phyloP scores from a whole-genome alignment of 768 basidiomycete genomes.

The Lactarius indigo region DNA sequence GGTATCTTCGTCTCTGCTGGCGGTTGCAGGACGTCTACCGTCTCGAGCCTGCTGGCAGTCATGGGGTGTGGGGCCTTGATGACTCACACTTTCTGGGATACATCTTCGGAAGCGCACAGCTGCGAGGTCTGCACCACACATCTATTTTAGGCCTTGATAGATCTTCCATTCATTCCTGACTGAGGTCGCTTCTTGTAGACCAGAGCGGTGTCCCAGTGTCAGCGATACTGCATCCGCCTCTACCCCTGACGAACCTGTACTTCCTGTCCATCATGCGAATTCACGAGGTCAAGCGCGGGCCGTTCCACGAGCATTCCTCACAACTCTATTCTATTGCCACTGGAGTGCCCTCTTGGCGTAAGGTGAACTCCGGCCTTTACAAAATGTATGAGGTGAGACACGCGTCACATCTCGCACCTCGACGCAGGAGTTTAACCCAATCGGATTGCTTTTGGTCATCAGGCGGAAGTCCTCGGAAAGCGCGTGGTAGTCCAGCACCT shows the following conservation, averaged over 20 bases:
- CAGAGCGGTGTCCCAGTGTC: conserved; percentile 63
- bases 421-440: not conserved
- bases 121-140: conserved; percentile 52
- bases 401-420: not conserved
- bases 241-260: conserved; percentile 72
- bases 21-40: conserved; percentile 83
- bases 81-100: conserved; percentile 89
- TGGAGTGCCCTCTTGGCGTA: conserved; percentile 87
- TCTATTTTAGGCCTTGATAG: not conserved
- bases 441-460: conserved; percentile 1
- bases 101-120: conserved; percentile 86
- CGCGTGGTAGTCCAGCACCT: conserved; percentile 96
- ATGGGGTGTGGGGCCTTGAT: conserved; percentile 97
- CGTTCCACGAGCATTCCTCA: conserved; percentile 91
- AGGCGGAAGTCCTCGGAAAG: conserved; percentile 91
- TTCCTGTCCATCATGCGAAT: conserved; percentile 77
- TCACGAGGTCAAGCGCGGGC: conserved; percentile 75
- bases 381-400: conserved; percentile 89
- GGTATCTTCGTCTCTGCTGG: conserved; percentile 83
- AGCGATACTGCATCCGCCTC: conserved; percentile 53
- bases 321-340: conserved; percentile 83
- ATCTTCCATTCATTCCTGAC: not conserved
- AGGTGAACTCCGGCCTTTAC: conserved; percentile 84
- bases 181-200: conserved; percentile 38
- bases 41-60: conserved; percentile 94